Evolutionary conservation across 257 asterid genomes (phyloP), one percentile per base, ranked within the genome.

Genomic region (Penstemon barbatus): DNA sequence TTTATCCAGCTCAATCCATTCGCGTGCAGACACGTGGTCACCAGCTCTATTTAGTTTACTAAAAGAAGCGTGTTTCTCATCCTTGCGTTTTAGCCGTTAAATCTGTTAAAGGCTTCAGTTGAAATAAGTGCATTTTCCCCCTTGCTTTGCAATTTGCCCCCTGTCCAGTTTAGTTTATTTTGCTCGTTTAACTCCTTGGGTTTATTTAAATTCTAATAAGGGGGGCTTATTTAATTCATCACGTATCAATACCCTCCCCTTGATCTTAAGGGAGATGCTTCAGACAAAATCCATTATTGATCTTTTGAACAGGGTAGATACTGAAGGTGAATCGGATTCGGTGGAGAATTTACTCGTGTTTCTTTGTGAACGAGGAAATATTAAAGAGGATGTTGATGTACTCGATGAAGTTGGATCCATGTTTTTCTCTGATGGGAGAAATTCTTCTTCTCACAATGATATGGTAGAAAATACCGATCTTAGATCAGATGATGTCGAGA

Each of bases 251-350:
- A n/a, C n/a, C n/a, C n/a, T n/a, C n/a, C n/a, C n/a, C n/a, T n/a
- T n/a, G n/a, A 78, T 93, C 74, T 79, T 90, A 69, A 84, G 88
- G 74, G 88, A 84, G 81, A 93, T 93, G 99, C 92, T 93, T 75
- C 88, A 75, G 61, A 73, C 72, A 39, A 74, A 64, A 68, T 82
- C 84, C 8, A 87, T 90, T 40, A 63, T 79, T 71, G 81, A 79
- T 79, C 80, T 84, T 74, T 78, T 90, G 67, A 67, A 66, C 4
- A 79, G 71, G 76, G 72, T 87, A 48, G 87, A 83, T 49, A 73
- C 59, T 52, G 95, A 72, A 65, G 83, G 66, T 73, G 86, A 78
- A 74, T 78, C 75, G 5, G 97, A 85, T 55, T 89, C 97, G 3
- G 79, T 83, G 69, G 84, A 77, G 75, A 78, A 77, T 68, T 73